Conservation (phyloP, 306 rosid species). For the Vigna reflexopilosa region DNA sequence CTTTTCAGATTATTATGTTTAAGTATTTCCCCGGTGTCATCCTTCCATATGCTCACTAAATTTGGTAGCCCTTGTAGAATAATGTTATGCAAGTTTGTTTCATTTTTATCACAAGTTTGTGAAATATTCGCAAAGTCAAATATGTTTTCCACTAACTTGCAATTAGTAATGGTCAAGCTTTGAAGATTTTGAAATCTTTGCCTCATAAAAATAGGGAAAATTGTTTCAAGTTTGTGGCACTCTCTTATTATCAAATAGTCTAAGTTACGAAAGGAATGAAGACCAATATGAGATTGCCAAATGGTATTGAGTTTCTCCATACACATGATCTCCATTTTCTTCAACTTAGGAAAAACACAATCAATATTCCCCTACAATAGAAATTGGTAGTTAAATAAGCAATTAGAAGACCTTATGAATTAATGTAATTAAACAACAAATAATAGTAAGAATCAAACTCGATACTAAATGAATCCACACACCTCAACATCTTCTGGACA, state of each 20-base stretch:
- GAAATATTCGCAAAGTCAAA: conserved; percentile 13
- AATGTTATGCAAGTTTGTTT: conserved; percentile 15
- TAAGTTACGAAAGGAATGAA: conserved; percentile 29
- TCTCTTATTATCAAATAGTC: not conserved
- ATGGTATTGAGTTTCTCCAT: conserved; percentile 21
- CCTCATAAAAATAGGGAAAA: conserved; percentile 22
- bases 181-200: conserved; percentile 9
- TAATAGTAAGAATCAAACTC: not conserved
- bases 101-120: not conserved
- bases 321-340: conserved; percentile 1
- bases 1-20: not conserved
- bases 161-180: not conserved
- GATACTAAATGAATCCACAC: not conserved
- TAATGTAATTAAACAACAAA: not conserved
- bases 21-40: not conserved
- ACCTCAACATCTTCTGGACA: not conserved
- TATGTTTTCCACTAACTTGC: conserved; percentile 25
- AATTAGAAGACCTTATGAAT: not conserved
- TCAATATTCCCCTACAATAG: not conserved
- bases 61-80: not conserved
- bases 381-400: not conserved
- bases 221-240: conserved; percentile 32
- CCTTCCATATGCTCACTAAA: conserved; percentile 40
- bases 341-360: conserved; percentile 28
- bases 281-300: conserved; percentile 13